Evolutionary conservation across 805 yeast species (phyloP), one percentile per base, ranked within the genome.

Genomic region (Tetrapisispora arboricola): DNA sequence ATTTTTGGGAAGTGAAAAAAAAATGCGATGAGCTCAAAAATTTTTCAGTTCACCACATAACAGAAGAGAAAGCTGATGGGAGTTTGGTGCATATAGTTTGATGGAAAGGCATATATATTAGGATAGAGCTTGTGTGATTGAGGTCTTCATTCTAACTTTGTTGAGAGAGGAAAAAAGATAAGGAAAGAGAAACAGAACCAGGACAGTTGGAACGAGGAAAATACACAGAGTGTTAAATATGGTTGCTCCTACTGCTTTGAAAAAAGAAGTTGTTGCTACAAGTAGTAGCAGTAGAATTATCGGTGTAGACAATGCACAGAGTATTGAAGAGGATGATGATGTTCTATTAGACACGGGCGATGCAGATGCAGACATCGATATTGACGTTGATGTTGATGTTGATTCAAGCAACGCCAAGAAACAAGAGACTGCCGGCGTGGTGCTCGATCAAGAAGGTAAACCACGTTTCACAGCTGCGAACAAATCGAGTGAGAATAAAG

Each of bases 381-480:
- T 28, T 10, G 18, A n/a, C n/a, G 36, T 53, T 10, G 63, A 60
- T 10, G 46, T 48, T 18, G 31, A 28, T 8, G 17, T 28, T 10
- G 18, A n/a, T n/a, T 28, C 10, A 10, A 15, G 15, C 17, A 56
- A 57, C 1, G 50, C 49, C 21, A 54, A 42, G 20, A 47, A 45
- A 13, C 53, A 49, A 34, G 58, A 63, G 38, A 42, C 55, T 3
- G 50, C 44, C 16, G 64, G 64, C 13, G 65, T 67, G 13, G 65
- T 65, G 3, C 44, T 67, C 6, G 96, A 90, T 62, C 88, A 83
- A 49, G 74, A 76, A 42, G 97, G 97, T 33, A 83, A 86, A 53
- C 95, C 96, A 34, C 77, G 80, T 52, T 87, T 88, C 58, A 70
- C 78, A 27, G 75, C 88, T 17, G 90, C 86, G 20, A 72, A 80